Base-by-base conservation (phyloP, 495 filamentous ascomycete species). In the Thozetella sp. region DNA sequence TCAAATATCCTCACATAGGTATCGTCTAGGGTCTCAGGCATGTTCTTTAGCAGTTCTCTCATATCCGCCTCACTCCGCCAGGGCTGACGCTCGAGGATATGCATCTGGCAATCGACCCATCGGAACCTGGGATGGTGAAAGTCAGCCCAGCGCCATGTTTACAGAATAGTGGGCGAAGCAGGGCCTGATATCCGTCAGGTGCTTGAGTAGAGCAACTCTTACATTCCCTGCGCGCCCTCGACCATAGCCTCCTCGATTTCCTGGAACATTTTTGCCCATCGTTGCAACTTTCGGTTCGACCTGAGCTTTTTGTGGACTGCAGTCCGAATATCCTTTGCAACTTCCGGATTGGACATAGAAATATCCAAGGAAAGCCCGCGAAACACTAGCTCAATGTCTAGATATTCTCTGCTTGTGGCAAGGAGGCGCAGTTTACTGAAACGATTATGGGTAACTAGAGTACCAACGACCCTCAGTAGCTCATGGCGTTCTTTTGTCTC, bases 61-160 rank as follows among this genome's bases (percentile, higher is more conserved):
- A 76, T 63, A 40, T 53, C 58, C 3, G 50, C 53, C 17, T 37
- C 43, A 20, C 53, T 66, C 40, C 46, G 58, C n/a, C n/a, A n/a
- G n/a, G n/a, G n/a, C 22, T 56, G 34, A 53, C 60, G 50, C 65
- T 48, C 53, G 19, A 55, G 75, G 59, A 23, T 45, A 53, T 77
- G 67, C 0, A 79, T 46, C 51, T 76, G 74, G 54, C 71, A 76
- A 20, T 71, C 68, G 3, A 61, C 70, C 76, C 72, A 79, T 4
- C 75, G 76, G 61, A 79, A 79, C 73, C 74, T 78, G 30, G 1
- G 22, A 27, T 2, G 9, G 43, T 3, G 51, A 50, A 37, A n/a
- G n/a, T n/a, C n/a, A n/a, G n/a, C n/a, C n/a, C n/a, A n/a, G n/a
- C n/a, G n/a, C n/a, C n/a, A n/a, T n/a, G n/a, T n/a, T n/a, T n/a